Base-by-base conservation (phyloP, 768 basidiomycete species). In the Amanita rimosa region DNA sequence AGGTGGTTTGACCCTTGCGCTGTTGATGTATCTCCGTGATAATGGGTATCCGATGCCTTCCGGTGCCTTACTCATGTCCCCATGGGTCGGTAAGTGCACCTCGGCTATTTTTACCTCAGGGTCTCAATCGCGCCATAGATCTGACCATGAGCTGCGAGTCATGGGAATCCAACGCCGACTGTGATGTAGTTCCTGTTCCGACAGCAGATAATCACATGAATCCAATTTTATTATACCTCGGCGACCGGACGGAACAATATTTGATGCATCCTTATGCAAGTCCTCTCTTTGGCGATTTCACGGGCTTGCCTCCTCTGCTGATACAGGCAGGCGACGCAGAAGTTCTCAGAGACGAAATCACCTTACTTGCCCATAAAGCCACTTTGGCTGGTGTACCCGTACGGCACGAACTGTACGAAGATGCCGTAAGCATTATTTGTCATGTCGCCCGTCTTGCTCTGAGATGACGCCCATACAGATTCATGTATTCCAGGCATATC, bases 61-160 rank as follows among this genome's bases (percentile, higher is more conserved):
- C 24, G 90, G 84, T 3, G 83, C 83, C 6, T 88, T 98, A 24
- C 63, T 96, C 34, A 82, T 98, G 78, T 92, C 85, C 19, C 93
- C 93, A 4, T 97, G 93, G 93, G 91, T 95, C 55, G 92, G 93
- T 84, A 51, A 68, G 88, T 77, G 26, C 29, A 43, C n/a, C 34
- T 39, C 16, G 13, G 48, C 3, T 49, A 27, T 35, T 29, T 31
- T 41, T n/a, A 31, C 6, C 36, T 26, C 17, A 42, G 24, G 37
- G 27, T 42, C 54, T 54, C 21, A 43, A 45, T 14, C 42, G 21
- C 31, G 19, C 16, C 31, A 16, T 54, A 89, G 91, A 95, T 63
- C 67, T 99, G 53, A 97, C 96, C 0, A 89, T 96, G 81, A 94
- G 91, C 55, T 97, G 93, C 62, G 89, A 93, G 49, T 95, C 92